Evolutionary conservation across 805 yeast species (phyloP).

Genomic region (Diddensiella santjacobensis): DNA sequence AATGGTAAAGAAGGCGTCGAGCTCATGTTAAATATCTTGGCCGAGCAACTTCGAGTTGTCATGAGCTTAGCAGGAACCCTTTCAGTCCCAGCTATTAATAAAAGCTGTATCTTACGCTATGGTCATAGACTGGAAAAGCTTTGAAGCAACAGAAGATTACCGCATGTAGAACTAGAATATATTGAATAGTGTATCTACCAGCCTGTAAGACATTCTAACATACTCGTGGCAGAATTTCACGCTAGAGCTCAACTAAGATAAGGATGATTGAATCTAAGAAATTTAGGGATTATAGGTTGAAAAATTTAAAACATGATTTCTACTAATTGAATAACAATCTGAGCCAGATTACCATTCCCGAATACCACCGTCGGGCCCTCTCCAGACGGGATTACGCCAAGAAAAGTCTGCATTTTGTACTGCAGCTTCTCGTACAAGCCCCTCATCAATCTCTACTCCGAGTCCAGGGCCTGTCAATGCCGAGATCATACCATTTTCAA

Average conservation of each 20-base stretch:
- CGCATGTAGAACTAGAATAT: too few relatives aligned
- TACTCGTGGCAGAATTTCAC: too few relatives aligned
- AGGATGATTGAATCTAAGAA: neutral
- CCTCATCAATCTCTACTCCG: slow-evolving; percentile 29
- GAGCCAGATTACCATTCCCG: slow-evolving; percentile 31
- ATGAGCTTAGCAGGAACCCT: slow-evolving; percentile 27
- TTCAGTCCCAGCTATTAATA: slow-evolving; percentile 17
- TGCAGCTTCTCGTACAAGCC: slow-evolving; percentile 25
- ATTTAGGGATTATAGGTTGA: too few relatives aligned
- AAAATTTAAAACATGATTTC: too few relatives aligned
- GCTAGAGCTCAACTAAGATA: too few relatives aligned
- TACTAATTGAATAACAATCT: too few relatives aligned
- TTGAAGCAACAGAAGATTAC: neutral
- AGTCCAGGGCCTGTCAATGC: slow-evolving; percentile 28
- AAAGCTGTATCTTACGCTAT: slow-evolving; percentile 15
- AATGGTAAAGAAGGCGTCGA: slow-evolving; percentile 67
- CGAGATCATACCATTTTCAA: slow-evolving; percentile 25
- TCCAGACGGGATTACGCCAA: slow-evolving; percentile 31
- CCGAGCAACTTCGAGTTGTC: slow-evolving; percentile 21
- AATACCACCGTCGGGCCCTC: slow-evolving; percentile 30
- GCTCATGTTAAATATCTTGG: slow-evolving; percentile 23
- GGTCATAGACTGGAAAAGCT: slow-evolving; percentile 14
- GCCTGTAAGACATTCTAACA: too few relatives aligned
- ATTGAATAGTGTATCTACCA: too few relatives aligned
- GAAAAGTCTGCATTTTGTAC: slow-evolving; percentile 14